These are phyloP conservation scores for Oleoguttula mirabilis DNA, from an alignment of 495 filamentous ascomycete species.

Conservation along the genomic window DNA sequence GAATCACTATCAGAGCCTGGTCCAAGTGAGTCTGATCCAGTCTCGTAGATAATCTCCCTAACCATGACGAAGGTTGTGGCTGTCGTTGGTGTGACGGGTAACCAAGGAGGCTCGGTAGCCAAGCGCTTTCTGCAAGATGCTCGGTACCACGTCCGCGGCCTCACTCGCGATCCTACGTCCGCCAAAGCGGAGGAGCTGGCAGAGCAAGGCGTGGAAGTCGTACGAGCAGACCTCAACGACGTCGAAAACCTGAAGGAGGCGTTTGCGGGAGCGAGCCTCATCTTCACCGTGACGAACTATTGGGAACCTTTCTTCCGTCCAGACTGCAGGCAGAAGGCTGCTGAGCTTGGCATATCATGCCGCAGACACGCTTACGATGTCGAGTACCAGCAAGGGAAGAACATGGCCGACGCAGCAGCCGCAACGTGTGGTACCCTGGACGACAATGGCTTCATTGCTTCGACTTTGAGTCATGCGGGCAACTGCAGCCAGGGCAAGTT, in stretches of 20 bases:
- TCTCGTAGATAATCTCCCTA: no score
- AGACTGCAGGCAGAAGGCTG: conserved; percentile 17
- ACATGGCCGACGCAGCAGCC: conserved; percentile 39
- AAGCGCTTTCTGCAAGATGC: not conserved
- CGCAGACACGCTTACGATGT: conserved; percentile 36
- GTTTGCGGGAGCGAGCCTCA: conserved; percentile 26
- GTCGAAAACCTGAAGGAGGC: conserved; percentile 33
- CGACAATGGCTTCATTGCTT: conserved; percentile 17
- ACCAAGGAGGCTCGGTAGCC: conserved; percentile 5
- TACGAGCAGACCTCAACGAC: conserved; percentile 37
- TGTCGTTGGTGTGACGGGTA: conserved; percentile 9
- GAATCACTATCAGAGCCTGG: no score
- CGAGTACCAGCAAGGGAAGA: conserved; percentile 39
- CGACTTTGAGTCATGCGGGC: conserved; percentile 18
- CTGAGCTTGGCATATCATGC: conserved; percentile 21
- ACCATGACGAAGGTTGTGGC: conserved; percentile 6
- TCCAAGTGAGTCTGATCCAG: no score
- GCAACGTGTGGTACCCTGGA: conserved; percentile 12
- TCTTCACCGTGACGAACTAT: conserved; percentile 23
- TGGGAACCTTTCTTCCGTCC: conserved; percentile 27
- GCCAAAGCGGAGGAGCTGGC: conserved; percentile 29
- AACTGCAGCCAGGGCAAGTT: conserved; percentile 21
- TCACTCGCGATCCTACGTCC: conserved; percentile 25
- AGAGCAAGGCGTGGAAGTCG: conserved; percentile 38
- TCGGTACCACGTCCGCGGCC: conserved; percentile 1